Conservation (phyloP, 2,329 filamentous ascomycete species). For the Botryotinia convoluta region DNA sequence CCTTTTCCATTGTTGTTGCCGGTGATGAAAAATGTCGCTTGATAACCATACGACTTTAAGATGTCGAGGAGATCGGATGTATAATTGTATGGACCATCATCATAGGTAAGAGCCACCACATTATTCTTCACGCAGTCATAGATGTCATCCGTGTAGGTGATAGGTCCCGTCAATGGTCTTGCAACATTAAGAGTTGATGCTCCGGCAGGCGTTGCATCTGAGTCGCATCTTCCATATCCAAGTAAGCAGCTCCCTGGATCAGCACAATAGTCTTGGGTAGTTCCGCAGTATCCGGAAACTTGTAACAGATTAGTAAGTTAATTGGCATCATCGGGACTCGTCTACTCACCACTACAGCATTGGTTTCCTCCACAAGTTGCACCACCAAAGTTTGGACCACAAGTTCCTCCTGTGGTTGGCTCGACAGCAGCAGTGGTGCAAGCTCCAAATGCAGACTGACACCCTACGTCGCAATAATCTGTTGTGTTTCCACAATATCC, state of each 20-base stretch:
- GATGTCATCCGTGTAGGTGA: conserved; percentile 57
- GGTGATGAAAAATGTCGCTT: conserved; percentile 66
- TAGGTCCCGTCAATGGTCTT: conserved; percentile 50
- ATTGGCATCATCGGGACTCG: background rate
- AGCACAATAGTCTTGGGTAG: conserved; percentile 25
- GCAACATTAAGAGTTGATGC: conserved; percentile 50
- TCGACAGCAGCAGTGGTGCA: conserved; percentile 15
- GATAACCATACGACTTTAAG: conserved; percentile 56
- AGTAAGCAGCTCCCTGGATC: conserved; percentile 26
- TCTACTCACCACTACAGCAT: conserved; percentile 23
- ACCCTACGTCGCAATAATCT: conserved; percentile 22
- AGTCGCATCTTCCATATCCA: conserved; percentile 48
- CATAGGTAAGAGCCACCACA: conserved; percentile 63
- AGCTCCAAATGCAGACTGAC: conserved; percentile 26
- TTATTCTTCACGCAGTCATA: conserved; percentile 53
- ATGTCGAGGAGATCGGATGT: conserved; percentile 64
- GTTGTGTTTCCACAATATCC: conserved; percentile 20
- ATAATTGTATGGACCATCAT: conserved; percentile 63
- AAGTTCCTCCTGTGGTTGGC: conserved; percentile 8
- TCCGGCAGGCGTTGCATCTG: conserved; percentile 52
- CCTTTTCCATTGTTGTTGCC: conserved; percentile 50
- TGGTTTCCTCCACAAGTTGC: conserved; percentile 21
- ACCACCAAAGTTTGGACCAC: conserved; percentile 23
- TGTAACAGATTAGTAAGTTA: background rate
- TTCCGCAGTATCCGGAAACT: conserved; percentile 24